phyloP scores from a whole-genome alignment of 257 asterid species.

The Striga asiatica region DNA sequence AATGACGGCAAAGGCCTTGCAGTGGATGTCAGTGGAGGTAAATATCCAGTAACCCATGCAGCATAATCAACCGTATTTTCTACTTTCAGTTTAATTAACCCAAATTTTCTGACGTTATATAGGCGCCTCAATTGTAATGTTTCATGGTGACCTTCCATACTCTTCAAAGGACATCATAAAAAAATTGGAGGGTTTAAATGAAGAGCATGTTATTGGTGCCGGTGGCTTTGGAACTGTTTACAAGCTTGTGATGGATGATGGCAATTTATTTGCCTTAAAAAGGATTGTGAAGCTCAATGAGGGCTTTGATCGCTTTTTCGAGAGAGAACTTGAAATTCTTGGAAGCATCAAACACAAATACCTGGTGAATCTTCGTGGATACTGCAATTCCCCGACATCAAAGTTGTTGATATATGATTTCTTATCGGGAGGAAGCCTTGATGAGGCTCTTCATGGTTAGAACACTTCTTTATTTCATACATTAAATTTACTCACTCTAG shows the following conservation, averaged over 20 bases:
- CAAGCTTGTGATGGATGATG: conserved; percentile 92
- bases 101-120: conserved; percentile 2
- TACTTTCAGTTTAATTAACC: not conserved
- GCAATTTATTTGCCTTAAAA: conserved; percentile 73
- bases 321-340: conserved; percentile 89
- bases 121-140: conserved; percentile 93
- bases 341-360: conserved; percentile 85
- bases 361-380: conserved; percentile 83
- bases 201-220: conserved; percentile 75
- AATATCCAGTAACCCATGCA: conserved; percentile 17
- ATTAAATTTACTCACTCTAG: not conserved
- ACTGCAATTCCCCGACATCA: conserved; percentile 82
- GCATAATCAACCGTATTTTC: conserved; percentile 1
- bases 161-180: conserved; percentile 79
- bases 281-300: conserved; percentile 73
- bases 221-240: conserved; percentile 96
- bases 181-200: conserved; percentile 68
- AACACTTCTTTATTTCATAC: conserved; percentile 6
- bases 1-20: conserved; percentile 60
- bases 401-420: conserved; percentile 73
- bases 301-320: conserved; percentile 79
- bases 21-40: conserved; percentile 78
- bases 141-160: conserved; percentile 94
- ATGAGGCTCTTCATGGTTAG: conserved; percentile 79
- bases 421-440: conserved; percentile 83